Conservation (phyloP, 2,329 filamentous ascomycete species). For the Penicillium polonicum region DNA sequence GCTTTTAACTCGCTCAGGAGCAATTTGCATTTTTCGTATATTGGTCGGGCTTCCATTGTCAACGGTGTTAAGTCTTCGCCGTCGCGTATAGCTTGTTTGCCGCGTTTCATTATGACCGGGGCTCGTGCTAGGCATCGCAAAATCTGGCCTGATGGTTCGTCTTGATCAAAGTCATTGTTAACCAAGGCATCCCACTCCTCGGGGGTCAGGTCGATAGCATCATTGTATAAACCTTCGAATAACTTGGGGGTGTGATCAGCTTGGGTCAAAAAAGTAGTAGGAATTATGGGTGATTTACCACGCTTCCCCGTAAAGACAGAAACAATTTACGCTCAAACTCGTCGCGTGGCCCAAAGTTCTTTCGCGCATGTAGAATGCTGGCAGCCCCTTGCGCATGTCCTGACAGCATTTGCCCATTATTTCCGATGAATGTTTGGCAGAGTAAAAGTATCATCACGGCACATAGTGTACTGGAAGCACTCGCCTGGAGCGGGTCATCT, state of each 20-base stretch:
- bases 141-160: conserved; percentile 31
- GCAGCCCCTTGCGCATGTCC: conserved; percentile 39
- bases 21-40: conserved; percentile 26
- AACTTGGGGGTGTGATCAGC: conserved; percentile 24
- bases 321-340: conserved; percentile 37
- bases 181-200: conserved; percentile 38
- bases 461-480: conserved; percentile 36
- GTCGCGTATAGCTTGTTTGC: conserved; percentile 12
- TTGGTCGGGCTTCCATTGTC: conserved; percentile 22
- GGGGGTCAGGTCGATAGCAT: conserved; percentile 32
- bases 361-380: conserved; percentile 37
- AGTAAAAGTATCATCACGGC: conserved; percentile 40
- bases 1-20: conserved; percentile 17
- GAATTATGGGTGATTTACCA: conserved; percentile 27
- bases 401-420: conserved; percentile 13
- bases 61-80: conserved; percentile 10
- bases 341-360: conserved; percentile 30
- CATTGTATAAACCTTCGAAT: conserved; percentile 39
- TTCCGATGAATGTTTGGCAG: conserved; percentile 31
- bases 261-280: neutral
- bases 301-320: conserved; percentile 36
- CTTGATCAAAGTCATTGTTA: conserved; percentile 29
- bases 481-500: conserved; percentile 33
- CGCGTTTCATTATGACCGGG: conserved; percentile 32
- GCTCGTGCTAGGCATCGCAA: conserved; percentile 32